These are phyloP conservation scores for Erodium maritimum DNA, from an alignment of 345 rosid species.

Conservation along the genomic window DNA sequence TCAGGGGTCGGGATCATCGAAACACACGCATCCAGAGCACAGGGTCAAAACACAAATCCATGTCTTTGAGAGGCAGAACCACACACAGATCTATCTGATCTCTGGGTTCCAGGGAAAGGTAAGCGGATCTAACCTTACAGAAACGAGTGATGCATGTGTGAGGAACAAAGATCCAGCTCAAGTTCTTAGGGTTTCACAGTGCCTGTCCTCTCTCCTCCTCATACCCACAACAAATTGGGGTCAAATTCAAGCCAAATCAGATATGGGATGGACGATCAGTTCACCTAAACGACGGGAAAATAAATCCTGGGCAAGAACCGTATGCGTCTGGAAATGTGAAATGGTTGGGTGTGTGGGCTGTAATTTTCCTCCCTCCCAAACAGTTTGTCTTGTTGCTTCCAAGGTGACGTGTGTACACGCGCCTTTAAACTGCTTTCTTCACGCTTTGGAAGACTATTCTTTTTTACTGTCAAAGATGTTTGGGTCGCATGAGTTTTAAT, in stretches of 20 bases:
- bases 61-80: not conserved
- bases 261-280: not conserved
- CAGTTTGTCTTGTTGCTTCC: not conserved
- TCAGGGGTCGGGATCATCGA: not conserved
- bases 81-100: not conserved
- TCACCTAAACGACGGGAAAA: not conserved
- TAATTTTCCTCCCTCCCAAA: not conserved
- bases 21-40: not conserved
- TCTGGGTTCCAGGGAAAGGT: not conserved
- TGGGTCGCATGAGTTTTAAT: too few relatives aligned
- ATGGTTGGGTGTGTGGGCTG: not conserved
- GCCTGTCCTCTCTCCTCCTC: not conserved
- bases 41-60: not conserved
- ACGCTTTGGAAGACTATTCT: too few relatives aligned
- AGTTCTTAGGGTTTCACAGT: not conserved
- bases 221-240: not conserved
- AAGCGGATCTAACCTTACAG: not conserved
- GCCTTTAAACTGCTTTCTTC: too few relatives aligned
- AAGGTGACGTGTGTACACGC: too few relatives aligned
- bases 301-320: not conserved
- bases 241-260: not conserved
- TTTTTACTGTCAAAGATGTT: too few relatives aligned
- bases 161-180: not conserved
- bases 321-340: not conserved
- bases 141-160: not conserved